Percentiles rank a stretch among this genome's conserved stretches.
phyloP scores from a whole-genome alignment of 192 early-diverging fungal species.

The Umbelopsis vinacea region DNA sequence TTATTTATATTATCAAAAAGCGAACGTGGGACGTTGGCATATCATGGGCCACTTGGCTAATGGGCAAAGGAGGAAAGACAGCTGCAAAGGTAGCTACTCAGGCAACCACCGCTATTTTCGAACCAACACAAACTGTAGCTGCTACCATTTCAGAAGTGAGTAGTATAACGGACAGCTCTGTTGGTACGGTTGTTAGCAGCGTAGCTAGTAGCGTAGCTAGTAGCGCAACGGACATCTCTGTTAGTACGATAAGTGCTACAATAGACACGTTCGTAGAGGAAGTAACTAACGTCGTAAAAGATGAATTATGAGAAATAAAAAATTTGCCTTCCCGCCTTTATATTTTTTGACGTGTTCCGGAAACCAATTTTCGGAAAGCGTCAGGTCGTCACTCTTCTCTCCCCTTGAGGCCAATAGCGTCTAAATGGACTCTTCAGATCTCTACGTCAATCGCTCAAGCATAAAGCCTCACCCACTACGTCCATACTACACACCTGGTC shows the following conservation, averaged over 20 bases:
- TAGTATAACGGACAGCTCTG: neutral
- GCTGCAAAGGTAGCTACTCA: neutral
- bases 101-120: neutral
- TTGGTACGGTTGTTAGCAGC: neutral
- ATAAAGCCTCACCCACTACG: slow-evolving; percentile 27
- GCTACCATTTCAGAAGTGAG: neutral
- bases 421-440: slow-evolving; percentile 5
- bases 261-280: neutral
- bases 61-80: neutral
- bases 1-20: slow-evolving; percentile 66
- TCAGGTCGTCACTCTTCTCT: neutral
- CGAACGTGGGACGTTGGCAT: slow-evolving; percentile 62
- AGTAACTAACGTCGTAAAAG: neutral
- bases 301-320: slow-evolving; percentile 7
- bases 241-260: neutral
- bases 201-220: neutral
- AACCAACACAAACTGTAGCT: neutral
- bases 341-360: slow-evolving; percentile 22
- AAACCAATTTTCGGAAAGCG: slow-evolving; percentile 5
- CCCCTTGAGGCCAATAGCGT: neutral
- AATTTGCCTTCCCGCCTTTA: neutral
- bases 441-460: neutral
- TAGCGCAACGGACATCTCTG: neutral
- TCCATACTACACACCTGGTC: slow-evolving; percentile 40
- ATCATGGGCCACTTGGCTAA: slow-evolving; percentile 36